phyloP scores from a whole-genome alignment of 2,329 filamentous ascomycete genomes.

The Pochonia chlamydosporia region DNA sequence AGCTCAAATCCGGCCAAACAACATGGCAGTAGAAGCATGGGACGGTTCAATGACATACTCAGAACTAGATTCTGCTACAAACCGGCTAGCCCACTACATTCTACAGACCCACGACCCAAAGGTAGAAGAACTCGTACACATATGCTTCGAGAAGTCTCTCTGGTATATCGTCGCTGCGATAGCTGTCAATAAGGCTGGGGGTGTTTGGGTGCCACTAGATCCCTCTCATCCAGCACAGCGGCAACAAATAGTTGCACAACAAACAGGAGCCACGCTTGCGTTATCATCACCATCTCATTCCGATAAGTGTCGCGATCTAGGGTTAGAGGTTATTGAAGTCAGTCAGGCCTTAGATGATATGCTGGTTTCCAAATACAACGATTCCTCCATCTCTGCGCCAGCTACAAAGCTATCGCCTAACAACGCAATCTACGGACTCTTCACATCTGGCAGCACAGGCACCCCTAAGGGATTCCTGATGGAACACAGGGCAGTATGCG shows the following conservation, averaged over 20 bases:
- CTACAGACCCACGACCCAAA: conserved; percentile 6
- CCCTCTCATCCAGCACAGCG: conserved; percentile 6
- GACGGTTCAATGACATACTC: conserved; percentile 33
- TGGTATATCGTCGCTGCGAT: conserved; percentile 13
- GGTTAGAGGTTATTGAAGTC: too few relatives aligned
- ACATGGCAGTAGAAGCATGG: conserved; percentile 32
- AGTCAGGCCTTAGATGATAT: too few relatives aligned
- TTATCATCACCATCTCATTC: not conserved
- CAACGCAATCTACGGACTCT: not conserved
- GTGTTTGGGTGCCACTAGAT: conserved; percentile 11
- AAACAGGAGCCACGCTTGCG: not conserved
- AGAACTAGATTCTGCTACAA: conserved; percentile 18
- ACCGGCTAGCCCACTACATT: conserved; percentile 8
- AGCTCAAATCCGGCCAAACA: too few relatives aligned
- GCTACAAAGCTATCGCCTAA: too few relatives aligned
- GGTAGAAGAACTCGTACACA: not conserved
- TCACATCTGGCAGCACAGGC: not conserved
- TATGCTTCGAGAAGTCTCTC: conserved; percentile 13
- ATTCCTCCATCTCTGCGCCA: too few relatives aligned
- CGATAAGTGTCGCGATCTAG: too few relatives aligned
- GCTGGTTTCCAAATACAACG: too few relatives aligned
- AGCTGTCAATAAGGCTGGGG: conserved; percentile 13
- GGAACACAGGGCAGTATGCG: not conserved
- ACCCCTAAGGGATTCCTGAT: conserved; percentile 6
- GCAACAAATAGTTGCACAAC: not conserved